These are phyloP conservation scores for Rugonectria rugulosa DNA, from an alignment of 2,329 filamentous ascomycete species.

Conservation along the genomic window DNA sequence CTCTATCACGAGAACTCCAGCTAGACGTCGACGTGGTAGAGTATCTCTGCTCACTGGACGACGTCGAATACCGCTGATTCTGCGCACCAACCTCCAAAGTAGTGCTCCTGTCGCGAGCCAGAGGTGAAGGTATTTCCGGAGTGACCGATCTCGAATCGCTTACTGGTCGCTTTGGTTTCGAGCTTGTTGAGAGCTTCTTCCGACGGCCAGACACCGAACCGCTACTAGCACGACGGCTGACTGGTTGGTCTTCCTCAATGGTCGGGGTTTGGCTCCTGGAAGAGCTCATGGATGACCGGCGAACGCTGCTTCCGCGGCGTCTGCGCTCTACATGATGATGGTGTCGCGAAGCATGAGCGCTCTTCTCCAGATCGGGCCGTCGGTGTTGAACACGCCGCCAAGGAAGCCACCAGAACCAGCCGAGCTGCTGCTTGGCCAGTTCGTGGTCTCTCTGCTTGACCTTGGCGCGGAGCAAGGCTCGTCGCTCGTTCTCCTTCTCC, in stretches of 20 bases:
- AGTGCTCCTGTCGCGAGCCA: constrained; percentile 57
- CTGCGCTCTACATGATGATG: constrained; percentile 52
- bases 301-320: constrained; percentile 60
- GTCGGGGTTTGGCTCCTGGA: constrained; percentile 59
- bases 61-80: constrained; percentile 13
- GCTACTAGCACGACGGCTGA: constrained; percentile 55
- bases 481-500: constrained; percentile 94
- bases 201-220: constrained; percentile 59
- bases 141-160: constrained; percentile 61
- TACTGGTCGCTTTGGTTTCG: constrained; percentile 53
- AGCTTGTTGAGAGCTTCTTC: constrained; percentile 56
- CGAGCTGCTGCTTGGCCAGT: constrained; percentile 71
- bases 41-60: constrained; percentile 14
- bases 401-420: constrained; percentile 88
- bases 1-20: neutral
- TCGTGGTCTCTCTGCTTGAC: constrained; percentile 73
- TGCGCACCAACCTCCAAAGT: constrained; percentile 14
- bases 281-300: constrained; percentile 60
- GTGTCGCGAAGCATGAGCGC: constrained; percentile 47
- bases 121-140: constrained; percentile 61
- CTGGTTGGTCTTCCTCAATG: constrained; percentile 54
- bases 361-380: constrained; percentile 49
- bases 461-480: constrained; percentile 74
- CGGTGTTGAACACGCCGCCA: constrained; percentile 57
- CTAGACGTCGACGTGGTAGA: constrained; percentile 14